Evolutionary conservation across 768 basidiomycete species (phyloP).

Genomic region (Boletellus emodensis): DNA sequence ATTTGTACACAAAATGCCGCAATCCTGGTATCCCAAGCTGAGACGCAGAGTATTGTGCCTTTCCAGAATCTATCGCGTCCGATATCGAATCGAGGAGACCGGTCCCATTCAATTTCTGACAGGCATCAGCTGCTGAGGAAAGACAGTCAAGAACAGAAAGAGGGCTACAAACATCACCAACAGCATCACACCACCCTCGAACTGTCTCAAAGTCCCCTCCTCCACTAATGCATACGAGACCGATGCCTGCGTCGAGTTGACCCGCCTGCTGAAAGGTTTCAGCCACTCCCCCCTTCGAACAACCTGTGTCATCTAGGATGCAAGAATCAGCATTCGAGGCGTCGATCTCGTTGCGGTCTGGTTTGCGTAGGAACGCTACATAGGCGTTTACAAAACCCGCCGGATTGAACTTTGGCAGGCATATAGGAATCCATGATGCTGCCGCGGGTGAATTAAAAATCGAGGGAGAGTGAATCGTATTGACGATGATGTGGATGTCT

Average conservation of each 20-base stretch:
- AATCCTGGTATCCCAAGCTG: conserved; percentile 86
- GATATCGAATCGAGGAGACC: conserved; percentile 51
- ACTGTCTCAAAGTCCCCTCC: conserved; percentile 85
- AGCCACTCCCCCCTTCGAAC: not conserved
- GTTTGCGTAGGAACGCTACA: conserved; percentile 61
- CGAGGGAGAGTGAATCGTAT: conserved; percentile 82
- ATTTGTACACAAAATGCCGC: conserved; percentile 95
- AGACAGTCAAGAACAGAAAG: not conserved
- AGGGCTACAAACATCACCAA: conserved; percentile 46
- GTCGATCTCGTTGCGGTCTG: conserved; percentile 18
- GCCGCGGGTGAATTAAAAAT: conserved; percentile 72
- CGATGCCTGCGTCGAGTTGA: conserved; percentile 41
- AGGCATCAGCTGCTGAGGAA: not conserved
- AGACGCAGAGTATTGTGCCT: conserved; percentile 63
- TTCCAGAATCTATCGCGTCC: conserved; percentile 42
- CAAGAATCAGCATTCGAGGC: not conserved
- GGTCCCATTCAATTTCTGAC: conserved; percentile 62
- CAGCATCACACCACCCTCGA: conserved; percentile 67
- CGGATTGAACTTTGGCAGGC: conserved; percentile 91
- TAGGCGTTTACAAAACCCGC: conserved; percentile 90
- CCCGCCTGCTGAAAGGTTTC: conserved; percentile 6
- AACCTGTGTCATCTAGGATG: not conserved
- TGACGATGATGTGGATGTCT: conserved; percentile 90
- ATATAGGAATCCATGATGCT: conserved; percentile 93
- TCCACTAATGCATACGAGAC: conserved; percentile 76